Evolutionary conservation across 2,329 filamentous ascomycete species (phyloP).

Genomic region (Diaporthe ilicicola): DNA sequence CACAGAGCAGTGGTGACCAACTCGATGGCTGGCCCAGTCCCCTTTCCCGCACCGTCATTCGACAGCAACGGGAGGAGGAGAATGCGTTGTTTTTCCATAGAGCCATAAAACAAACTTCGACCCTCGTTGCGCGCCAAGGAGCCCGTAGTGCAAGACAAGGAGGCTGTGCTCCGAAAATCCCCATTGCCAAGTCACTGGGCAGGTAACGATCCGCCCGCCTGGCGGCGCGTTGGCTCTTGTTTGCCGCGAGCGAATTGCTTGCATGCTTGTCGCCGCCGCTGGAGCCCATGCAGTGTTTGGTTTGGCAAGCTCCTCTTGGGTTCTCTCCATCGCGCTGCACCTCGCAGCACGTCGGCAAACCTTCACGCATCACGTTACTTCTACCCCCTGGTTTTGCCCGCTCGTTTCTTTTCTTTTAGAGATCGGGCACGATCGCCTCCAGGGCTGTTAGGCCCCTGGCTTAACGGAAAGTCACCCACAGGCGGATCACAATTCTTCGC

Average conservation of each 20-base stretch:
- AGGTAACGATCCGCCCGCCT: neutral
- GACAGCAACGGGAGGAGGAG: neutral
- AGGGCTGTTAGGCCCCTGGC: constrained; percentile 15
- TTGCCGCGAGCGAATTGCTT: neutral
- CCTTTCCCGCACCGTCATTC: neutral
- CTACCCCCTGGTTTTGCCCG: neutral
- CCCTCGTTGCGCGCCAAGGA: constrained; percentile 12
- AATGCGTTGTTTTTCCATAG: constrained; percentile 2
- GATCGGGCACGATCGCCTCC: constrained; percentile 14
- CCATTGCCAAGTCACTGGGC: constrained; percentile 27
- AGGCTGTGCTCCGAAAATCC: constrained; percentile 25
- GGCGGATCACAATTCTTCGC: neutral
- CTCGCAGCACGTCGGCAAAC: constrained; percentile 13
- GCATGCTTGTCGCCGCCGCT: no score
- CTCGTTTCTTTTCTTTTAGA: neutral
- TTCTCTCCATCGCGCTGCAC: neutral
- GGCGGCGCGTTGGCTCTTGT: neutral
- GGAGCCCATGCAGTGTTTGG: no score
- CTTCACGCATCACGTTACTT: neutral
- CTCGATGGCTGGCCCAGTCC: neutral
- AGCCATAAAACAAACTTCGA: neutral
- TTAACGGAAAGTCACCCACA: constrained; percentile 16
- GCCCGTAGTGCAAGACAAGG: neutral
- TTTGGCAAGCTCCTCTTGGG: neutral
- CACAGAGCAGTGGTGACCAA: neutral